These are phyloP conservation scores for Rhizopogon rudus DNA, from an alignment of 768 basidiomycete species.

Conservation along the genomic window DNA sequence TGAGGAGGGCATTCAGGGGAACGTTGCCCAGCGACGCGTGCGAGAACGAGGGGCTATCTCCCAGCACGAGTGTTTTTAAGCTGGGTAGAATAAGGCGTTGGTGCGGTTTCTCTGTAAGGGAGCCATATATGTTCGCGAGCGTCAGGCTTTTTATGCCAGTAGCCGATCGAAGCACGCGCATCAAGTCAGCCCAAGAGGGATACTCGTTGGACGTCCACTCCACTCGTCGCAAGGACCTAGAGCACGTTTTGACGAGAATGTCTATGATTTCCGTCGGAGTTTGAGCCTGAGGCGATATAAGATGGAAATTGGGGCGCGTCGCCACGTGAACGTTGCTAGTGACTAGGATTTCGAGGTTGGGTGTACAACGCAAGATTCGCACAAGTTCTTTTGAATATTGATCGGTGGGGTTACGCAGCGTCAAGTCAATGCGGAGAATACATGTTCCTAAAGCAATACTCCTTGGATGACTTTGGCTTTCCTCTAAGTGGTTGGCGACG, in stretches of 20 bases:
- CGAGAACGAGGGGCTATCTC: conserved; percentile 27
- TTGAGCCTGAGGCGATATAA: conserved; percentile 16
- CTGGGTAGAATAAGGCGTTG: conserved; percentile 27
- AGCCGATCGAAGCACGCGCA: conserved; percentile 28
- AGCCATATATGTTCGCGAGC: conserved; percentile 35
- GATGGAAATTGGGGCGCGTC: conserved; percentile 11
- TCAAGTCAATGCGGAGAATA: conserved; percentile 39
- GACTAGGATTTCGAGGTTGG: conserved; percentile 39
- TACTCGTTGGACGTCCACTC: conserved; percentile 44
- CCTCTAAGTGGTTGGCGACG: conserved; percentile 32
- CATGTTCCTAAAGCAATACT: conserved; percentile 31
- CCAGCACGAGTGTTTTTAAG: conserved; percentile 39
- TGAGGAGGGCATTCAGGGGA: conserved; percentile 37
- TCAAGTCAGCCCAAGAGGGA: conserved; percentile 36
- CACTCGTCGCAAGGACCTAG: conserved; percentile 33
- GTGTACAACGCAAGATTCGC: conserved; percentile 36
- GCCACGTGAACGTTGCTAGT: conserved; percentile 33
- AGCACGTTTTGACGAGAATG: conserved; percentile 27
- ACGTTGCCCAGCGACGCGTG: conserved; percentile 28
- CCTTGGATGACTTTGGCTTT: conserved; percentile 13
- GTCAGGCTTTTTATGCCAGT: conserved; percentile 35
- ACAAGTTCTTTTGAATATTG: conserved; percentile 17
- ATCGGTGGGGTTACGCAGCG: conserved; percentile 28
- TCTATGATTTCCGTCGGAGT: conserved; percentile 30
- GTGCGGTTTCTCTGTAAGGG: conserved; percentile 15